Base-by-base conservation (phyloP, 805 yeast species). In the Kodamaea kaohsiungensis region DNA sequence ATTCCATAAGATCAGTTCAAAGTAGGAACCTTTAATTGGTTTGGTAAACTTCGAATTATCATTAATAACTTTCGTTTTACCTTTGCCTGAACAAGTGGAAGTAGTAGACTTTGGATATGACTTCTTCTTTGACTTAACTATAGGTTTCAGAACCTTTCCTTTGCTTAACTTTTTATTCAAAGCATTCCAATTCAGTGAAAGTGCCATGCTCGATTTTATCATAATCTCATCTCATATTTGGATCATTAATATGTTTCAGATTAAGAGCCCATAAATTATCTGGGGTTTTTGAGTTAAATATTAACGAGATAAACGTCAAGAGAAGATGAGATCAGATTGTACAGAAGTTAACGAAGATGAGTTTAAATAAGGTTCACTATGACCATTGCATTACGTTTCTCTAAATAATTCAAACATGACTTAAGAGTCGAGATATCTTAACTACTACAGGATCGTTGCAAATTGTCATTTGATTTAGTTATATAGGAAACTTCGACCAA, bases 131-230 rank as follows among this genome's bases (percentile, higher is more conserved):
- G 13, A 10, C 7, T 39, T 48, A 30, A n/a, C 39, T n/a, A 27
- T 1, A 10, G 51, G 37, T 18, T 49, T 49, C n/a, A 4, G 13
- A 8, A 42, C 46, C 15, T 39, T 43, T 13, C 30, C 40, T 35
- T 52, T 49, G 19, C 35, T 50, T 19, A 54, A 27, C 46, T 53
- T 58, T 46, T 54, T 49, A 43, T 58, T 61, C 19, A 64, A 53
- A 15, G 51, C 52, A 48, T 61, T 60, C 68, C 68, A 64, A 46
- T 64, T 64, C 63, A 60, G 65, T 4, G 67, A 63, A 38, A 61
- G 60, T 16, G 42, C 39, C 38, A 39, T 46, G 13, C 3, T 9
- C 13, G 33, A 25, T 3, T 13, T 39, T 48, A 7, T 12, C n/a
- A 43, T 19, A n/a, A 8, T 43, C 19, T 18, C n/a, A 43, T 18